Evolutionary conservation across 2,329 filamentous ascomycete species (phyloP).

Genomic region (Cadophora sp.): DNA sequence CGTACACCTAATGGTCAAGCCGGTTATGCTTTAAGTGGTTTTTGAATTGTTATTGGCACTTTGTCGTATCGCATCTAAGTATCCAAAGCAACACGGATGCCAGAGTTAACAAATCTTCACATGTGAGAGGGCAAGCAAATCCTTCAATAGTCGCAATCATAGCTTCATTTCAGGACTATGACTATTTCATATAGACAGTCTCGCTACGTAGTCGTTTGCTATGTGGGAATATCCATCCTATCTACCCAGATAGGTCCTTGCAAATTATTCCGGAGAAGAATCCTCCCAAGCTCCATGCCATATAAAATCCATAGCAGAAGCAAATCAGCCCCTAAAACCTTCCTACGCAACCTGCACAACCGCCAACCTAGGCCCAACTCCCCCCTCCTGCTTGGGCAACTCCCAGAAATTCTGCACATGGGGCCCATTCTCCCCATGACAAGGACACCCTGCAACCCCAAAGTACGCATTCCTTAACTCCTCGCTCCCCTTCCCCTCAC

Average conservation of each 20-base stretch:
- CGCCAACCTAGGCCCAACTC: constrained; percentile 20
- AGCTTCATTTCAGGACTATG: background rate
- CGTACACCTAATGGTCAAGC: too few species aligned
- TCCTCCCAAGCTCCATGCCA: constrained; percentile 2
- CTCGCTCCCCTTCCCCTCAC: constrained; percentile 22
- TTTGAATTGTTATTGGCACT: too few species aligned
- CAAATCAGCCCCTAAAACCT: background rate
- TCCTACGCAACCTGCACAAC: constrained; percentile 25
- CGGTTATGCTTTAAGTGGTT: too few species aligned
- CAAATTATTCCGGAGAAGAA: background rate
- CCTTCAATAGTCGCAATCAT: background rate
- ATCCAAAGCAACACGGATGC: too few species aligned
- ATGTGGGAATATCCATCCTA: constrained; percentile 8
- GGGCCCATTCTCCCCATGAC: constrained; percentile 31
- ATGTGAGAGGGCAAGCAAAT: too few species aligned
- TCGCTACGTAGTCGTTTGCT: background rate
- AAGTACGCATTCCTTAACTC: constrained; percentile 31
- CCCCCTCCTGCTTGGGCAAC: constrained; percentile 25
- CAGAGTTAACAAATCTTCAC: too few species aligned
- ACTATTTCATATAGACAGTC: background rate
- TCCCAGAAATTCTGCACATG: constrained; percentile 34
- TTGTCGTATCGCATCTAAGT: too few species aligned
- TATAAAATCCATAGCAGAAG: background rate
- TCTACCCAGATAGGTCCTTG: too few species aligned
- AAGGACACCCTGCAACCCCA: constrained; percentile 31